Base-by-base conservation (phyloP, 2,329 filamentous ascomycete species). In the Geosmithia morbida region DNA sequence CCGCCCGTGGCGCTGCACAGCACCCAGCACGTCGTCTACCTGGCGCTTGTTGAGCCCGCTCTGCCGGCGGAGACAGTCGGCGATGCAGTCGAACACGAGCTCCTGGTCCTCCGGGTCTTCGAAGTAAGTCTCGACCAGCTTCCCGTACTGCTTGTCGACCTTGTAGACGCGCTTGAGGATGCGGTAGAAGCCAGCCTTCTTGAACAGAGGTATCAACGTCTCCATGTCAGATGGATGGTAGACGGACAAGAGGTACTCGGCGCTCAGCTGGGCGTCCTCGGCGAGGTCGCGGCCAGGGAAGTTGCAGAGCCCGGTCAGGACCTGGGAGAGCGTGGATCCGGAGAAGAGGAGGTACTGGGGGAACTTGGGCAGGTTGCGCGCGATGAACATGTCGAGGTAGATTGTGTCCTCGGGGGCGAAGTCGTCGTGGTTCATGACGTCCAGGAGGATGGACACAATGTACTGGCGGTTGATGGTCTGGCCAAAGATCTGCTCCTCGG, bases 311-410 rank as follows among this genome's bases (percentile, higher is more conserved):
- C 88, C 84, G 39, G 79, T 71, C 22, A 98, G 72, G 10, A 96
- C 82, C 50, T 81, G 81, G 50, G 88, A 86, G 1, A 98, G 71
- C 2, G 85, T 84, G 2, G 86, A 88, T 17, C 89, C 92, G 0
- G 90, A 85, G 44, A 98, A 78, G 11, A 97, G 75, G 46, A 98
- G 81, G 57, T 96, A 96, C 60, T 97, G 90, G 1, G 89, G 88
- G 58, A 95, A 98, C 61, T 98, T 98, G 3, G 94, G 87, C 45
- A 98, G 68, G 59, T 95, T 98, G 48, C 92, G 81, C 17, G 92
- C 90, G 59, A 98, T 85, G 59, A 98, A 98, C 88, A 98, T 98
- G 64, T 98, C 88, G 43, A 98, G 75, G 62, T 95, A 98, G 48
- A 98, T 86, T 13, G 85, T 89, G 58, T 97, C 88, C 51, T 85